Evolutionary conservation across 2,329 filamentous ascomycete genomes (phyloP), one percentile per base, ranked within the genome.

Genomic region (Gnomoniopsis smithogilvyi): DNA sequence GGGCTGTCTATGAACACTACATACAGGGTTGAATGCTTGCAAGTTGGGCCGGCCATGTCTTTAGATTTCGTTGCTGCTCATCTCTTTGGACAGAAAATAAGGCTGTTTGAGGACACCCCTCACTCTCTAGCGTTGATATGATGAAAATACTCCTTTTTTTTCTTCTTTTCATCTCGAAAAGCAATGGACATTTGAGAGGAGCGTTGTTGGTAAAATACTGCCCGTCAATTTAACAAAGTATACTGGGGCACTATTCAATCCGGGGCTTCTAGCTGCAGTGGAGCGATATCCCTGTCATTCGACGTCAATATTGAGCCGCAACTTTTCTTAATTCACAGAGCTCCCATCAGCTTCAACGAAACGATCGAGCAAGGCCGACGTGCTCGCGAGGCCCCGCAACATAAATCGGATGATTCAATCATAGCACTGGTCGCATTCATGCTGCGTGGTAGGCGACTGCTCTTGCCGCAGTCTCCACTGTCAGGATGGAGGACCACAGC

Each of bases 391-490:
- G n/a, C 49, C 61, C 30, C 52, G 30, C 38, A 11, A 47, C 43
- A 36, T 46, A 45, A 38, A 46, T 45, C 61, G 61, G 26, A 62
- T 61, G 61, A 55, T 43, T 49, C 54, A 52, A 54, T 52, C 43
- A 61, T 55, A 62, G 47, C 54, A 61, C 41, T 38, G 55, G 45
- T 56, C 41, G 61, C 61, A 55, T 63, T 61, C 52, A 63, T 63
- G 61, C 61, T 60, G 54, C 56, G 54, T 53, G 58, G 59, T 50
- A 61, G 58, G 59, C 52, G 61, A 47, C 56, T 58, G 55, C 51
- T 53, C 38, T 51, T 63, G 53, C 51, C 59, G 59, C 61, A 58
- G 61, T 55, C 54, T 54, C 59, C 54, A 33, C 53, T 54, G 52
- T 58, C 61, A 45, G 38, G 49, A 63, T 63, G 61, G 54, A 56